phyloP scores from a whole-genome alignment of 139 green algal genomes.

The Chlamydomonas schloesseri region DNA sequence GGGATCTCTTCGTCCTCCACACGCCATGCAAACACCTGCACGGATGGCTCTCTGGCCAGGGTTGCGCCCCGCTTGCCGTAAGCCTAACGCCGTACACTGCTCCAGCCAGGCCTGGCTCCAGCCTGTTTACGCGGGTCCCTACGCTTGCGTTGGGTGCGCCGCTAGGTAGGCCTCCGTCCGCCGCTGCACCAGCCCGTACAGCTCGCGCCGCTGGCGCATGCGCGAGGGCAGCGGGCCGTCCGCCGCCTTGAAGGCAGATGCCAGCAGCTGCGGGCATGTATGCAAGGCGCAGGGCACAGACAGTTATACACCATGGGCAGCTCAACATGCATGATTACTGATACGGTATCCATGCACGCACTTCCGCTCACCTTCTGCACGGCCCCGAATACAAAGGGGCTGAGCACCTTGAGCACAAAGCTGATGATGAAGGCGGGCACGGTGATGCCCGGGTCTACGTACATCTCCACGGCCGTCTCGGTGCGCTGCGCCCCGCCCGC shows the following conservation, averaged over 20 bases:
- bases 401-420: slow-evolving; percentile 53
- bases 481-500: slow-evolving; percentile 16
- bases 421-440: slow-evolving; percentile 49
- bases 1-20: no score
- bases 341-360: no score
- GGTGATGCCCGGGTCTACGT: slow-evolving; percentile 15
- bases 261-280: not conserved
- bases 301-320: no score
- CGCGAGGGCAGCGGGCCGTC: not conserved
- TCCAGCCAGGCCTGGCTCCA: no score
- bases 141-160: no score
- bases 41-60: no score
- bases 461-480: not conserved
- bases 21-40: no score
- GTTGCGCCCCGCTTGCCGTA: no score
- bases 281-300: no score
- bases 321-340: no score
- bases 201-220: slow-evolving; percentile 13
- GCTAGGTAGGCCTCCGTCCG: not conserved
- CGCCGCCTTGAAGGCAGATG: not conserved
- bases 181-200: slow-evolving; percentile 17
- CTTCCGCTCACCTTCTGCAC: slow-evolving; percentile 37
- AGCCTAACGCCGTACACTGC: no score
- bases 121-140: no score
- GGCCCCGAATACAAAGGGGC: slow-evolving; percentile 33